Percentiles rank a stretch among this genome's conserved stretches.
Conservation (phyloP, 2,329 filamentous ascomycete genomes). For the Lasiodiplodia sp. region DNA sequence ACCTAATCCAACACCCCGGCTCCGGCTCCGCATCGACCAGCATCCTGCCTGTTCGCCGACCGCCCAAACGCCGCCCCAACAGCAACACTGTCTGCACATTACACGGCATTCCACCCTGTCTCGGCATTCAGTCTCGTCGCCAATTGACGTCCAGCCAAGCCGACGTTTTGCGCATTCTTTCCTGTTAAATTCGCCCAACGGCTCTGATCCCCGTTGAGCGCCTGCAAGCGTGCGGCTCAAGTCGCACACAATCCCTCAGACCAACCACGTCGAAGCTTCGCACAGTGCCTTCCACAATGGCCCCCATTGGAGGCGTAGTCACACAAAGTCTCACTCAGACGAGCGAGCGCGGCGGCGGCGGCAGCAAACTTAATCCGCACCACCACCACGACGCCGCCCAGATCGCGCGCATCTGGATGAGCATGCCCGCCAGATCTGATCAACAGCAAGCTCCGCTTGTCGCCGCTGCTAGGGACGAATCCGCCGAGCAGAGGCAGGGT, state of each 20-base stretch:
- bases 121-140: background rate
- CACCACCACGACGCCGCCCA: conserved; percentile 10
- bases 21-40: conserved; percentile 15
- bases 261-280: background rate
- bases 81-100: background rate
- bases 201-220: background rate
- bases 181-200: background rate
- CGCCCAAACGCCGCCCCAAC: background rate
- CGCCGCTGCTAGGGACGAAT: background rate
- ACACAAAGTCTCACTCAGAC: conserved; percentile 17
- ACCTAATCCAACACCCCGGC: conserved; percentile 15
- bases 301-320: conserved; percentile 2
- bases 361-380: background rate
- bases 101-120: background rate
- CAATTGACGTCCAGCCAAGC: background rate
- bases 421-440: background rate
- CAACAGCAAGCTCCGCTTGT: background rate
- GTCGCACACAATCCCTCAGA: background rate
- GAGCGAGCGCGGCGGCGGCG: background rate
- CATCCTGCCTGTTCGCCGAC: conserved; percentile 10
- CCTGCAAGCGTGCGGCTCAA: background rate
- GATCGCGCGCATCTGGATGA: conserved; percentile 21
- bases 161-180: too few relatives aligned
- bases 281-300: background rate
- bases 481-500: background rate